Percentiles rank a stretch among this genome's conserved stretches.
Evolutionary conservation across 345 rosid species (phyloP).

Genomic region (Mangifera indica): DNA sequence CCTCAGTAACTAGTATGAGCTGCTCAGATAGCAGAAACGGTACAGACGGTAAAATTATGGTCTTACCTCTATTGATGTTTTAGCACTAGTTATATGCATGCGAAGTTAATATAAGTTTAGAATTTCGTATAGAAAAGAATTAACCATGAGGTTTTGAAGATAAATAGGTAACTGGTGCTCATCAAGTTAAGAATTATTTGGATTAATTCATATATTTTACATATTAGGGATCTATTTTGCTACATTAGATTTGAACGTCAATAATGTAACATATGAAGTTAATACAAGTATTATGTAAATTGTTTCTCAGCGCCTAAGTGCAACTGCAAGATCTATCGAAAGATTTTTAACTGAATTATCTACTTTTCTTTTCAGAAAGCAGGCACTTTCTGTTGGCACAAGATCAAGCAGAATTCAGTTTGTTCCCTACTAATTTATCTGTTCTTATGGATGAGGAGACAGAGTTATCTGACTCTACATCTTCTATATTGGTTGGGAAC

Average conservation of each 20-base stretch:
- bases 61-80: slow-evolving; percentile 1
- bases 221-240: neutral
- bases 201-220: neutral
- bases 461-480: slow-evolving; percentile 41
- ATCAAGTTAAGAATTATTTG: neutral
- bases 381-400: slow-evolving; percentile 20
- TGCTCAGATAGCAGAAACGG: slow-evolving; percentile 36
- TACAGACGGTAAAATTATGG: slow-evolving; percentile 21
- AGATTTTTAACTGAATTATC: slow-evolving; percentile 2
- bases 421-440: slow-evolving; percentile 20
- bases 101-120: neutral
- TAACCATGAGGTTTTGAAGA: neutral
- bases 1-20: slow-evolving; percentile 33
- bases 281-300: neutral
- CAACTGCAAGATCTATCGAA: neutral
- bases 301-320: neutral
- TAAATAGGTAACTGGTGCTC: neutral
- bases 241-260: neutral
- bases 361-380: slow-evolving; percentile 29
- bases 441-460: slow-evolving; percentile 22
- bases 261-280: neutral
- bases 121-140: neutral
- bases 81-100: neutral
- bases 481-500: slow-evolving; percentile 37
- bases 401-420: slow-evolving; percentile 22